Base-by-base conservation (phyloP, 805 yeast species). In the Pichia rugopelliculosa region DNA sequence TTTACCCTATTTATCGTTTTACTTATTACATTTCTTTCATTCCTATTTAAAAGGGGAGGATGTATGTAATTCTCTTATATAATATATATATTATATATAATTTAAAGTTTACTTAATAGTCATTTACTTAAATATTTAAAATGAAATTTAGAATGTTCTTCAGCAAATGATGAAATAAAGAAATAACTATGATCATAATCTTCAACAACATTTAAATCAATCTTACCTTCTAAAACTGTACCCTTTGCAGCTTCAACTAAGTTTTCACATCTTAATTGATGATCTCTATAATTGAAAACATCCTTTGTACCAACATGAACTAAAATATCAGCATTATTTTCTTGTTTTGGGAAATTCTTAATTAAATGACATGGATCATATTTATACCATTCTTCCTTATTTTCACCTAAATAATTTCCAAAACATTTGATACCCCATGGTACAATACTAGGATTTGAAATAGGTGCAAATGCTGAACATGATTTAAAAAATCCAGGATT, bases 121-220 rank as follows among this genome's bases (percentile, higher is more conserved):
- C 45, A 65, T 54, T 20, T 68, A 11, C 41, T 69, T 30, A 65
- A 53, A 39, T 58, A 58, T 47, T 84, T 82, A 10, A 95, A 95
- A 59, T 93, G 97, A 64, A 83, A 91, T 51, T 76, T 79, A 34
- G 96, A 87, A 64, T 93, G 98, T 33, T 80, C 86, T 47, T 77
- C 83, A 12, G 84, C 84, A 65, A 89, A 90, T 0, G 87, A 67
- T 45, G 90, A 75, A 48, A 91, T 75, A 64, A 89, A 91, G 66
- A 77, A 93, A 71, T 90, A 91, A 42, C 90, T 83, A 62, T 91
- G 99, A 60, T 93, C 97, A 60, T 80, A 91, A 4, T 90, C 96
- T 1, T 85, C 89, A 18, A 77, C 95, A 33, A 79, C 58, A 25
- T 78, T 68, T 42, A 85, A 64, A 26, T 76, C 70, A 49, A 91